Base-by-base conservation (phyloP, 2,329 filamentous ascomycete species). In the Sphaerulina musiva region DNA sequence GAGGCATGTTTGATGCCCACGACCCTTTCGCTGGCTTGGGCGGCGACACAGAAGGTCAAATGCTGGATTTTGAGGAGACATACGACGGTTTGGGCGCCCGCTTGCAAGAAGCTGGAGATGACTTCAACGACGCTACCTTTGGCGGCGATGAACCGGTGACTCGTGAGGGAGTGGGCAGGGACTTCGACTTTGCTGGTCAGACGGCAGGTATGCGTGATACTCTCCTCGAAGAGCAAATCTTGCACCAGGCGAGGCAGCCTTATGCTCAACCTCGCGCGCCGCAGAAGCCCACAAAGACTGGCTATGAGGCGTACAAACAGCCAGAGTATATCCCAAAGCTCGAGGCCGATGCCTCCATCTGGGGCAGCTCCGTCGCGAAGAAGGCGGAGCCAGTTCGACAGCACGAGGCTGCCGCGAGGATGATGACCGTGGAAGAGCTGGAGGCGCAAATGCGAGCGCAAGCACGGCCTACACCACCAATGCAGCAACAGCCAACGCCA, bases 91-190 rank as follows among this genome's bases (percentile, higher is more conserved):
- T 98, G 40, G 93, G 90, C 53, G 87, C 95, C 68, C 84, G 87
- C 70, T 84, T 98, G 36, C 85, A 95, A 66, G 92, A 98, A 69
- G 85, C 87, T 17, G 88, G 92, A 66, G 93, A 98, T 76, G 89
- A 81, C 48, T 89, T 96, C 78, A 98, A 98, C 72, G 89, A 97
- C 65, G 93, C 97, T 69, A 98, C 93, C 1, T 98, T 98, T 54
- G 79, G 76, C 54, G 73, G 71, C 34, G 68, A 69, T 53, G 73
- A 71, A 36, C 74, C 77, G 31, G 76, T 70, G 49, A 73, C 72
- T 34, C 70, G 74, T 64, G 71, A 78, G 62, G 65, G 76, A 9
- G 82, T 93, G 55, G 91, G 91, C 68, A 95, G 88, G 70, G 92
- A 98, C 72, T 97, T 97, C 66, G 93, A 98, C 71, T 98, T 97